phyloP scores from a whole-genome alignment of 2,329 filamentous ascomycete species.

The Xylaria hypoxylon region DNA sequence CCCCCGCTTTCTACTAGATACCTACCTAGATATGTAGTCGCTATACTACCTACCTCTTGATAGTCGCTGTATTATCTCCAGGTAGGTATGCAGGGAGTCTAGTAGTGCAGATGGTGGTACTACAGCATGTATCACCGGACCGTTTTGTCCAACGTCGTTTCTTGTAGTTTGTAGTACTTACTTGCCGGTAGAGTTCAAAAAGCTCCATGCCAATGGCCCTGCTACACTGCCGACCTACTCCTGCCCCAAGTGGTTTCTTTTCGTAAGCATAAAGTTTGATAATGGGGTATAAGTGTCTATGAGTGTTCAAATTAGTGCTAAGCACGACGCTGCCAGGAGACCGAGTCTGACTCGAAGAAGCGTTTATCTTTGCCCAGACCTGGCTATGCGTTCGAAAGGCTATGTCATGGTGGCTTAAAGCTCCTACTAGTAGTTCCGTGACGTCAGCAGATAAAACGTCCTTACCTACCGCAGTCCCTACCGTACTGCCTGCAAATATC shows the following conservation, averaged over 20 bases:
- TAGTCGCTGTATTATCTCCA: too few relatives aligned
- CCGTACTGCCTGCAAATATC: conserved; percentile 2
- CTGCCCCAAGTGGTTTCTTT: neutral
- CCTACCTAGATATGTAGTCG: neutral
- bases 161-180: too few relatives aligned
- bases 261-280: conserved; percentile 4
- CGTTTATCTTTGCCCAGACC: neutral
- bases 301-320: neutral
- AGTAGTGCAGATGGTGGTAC: neutral
- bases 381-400: conserved; percentile 5
- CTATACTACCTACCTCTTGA: neutral
- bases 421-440: conserved; percentile 14
- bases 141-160: neutral
- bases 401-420: conserved; percentile 32
- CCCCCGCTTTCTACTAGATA: conserved; percentile 21
- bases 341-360: conserved; percentile 1
- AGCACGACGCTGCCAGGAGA: neutral
- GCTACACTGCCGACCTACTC: too few relatives aligned
- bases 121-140: conserved; percentile 16
- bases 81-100: too few relatives aligned
- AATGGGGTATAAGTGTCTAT: too few relatives aligned
- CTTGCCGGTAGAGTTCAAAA: neutral
- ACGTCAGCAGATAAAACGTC: conserved; percentile 26
- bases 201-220: conserved; percentile 4
- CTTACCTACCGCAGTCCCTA: too few relatives aligned